phyloP scores from a whole-genome alignment of 805 yeast species.

The Zygosaccharomyces gambellarensis region DNA sequence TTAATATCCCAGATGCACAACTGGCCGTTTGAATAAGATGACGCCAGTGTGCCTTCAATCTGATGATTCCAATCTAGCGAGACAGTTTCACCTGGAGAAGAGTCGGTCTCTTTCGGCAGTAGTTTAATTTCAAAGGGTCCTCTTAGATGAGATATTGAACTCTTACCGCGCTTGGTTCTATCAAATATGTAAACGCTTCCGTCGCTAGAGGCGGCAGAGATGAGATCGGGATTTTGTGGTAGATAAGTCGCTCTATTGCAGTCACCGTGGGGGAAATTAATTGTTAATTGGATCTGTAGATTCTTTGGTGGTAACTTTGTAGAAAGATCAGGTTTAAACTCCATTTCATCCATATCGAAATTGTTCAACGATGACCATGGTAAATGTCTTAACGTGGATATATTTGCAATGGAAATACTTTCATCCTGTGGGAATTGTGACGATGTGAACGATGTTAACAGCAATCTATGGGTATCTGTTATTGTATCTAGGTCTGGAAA shows the following conservation, averaged over 20 bases:
- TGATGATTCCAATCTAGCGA: slow-evolving; percentile 72
- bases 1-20: slow-evolving; percentile 66
- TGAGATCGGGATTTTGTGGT: slow-evolving; percentile 83
- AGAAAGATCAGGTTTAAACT: slow-evolving; percentile 34
- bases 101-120: slow-evolving; percentile 9
- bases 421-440: slow-evolving; percentile 35
- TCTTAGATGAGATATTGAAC: slow-evolving; percentile 23
- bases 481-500: slow-evolving; percentile 43
- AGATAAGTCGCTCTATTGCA: slow-evolving; percentile 66
- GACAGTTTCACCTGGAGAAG: slow-evolving; percentile 50
- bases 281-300: slow-evolving; percentile 24
- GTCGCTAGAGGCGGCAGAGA: slow-evolving; percentile 62
- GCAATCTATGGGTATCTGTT: slow-evolving; percentile 26
- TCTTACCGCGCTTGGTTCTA: slow-evolving; percentile 70
- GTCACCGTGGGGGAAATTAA: slow-evolving; percentile 43
- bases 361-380: slow-evolving; percentile 35
- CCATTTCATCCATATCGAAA: slow-evolving; percentile 37
- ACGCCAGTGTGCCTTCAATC: slow-evolving; percentile 52
- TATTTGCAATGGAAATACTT: slow-evolving; percentile 25
- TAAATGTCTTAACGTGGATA: slow-evolving; percentile 32
- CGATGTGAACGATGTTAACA: slow-evolving; percentile 34
- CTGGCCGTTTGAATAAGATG: slow-evolving; percentile 61
- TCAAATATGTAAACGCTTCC: slow-evolving; percentile 71
- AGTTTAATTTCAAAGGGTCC: slow-evolving; percentile 21
- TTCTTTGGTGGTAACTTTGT: slow-evolving; percentile 28